Percentiles rank a stretch among this genome's conserved stretches.
Conservation (phyloP, 2,329 filamentous ascomycete species). For the Arthrobotrys sphaeroides region DNA sequence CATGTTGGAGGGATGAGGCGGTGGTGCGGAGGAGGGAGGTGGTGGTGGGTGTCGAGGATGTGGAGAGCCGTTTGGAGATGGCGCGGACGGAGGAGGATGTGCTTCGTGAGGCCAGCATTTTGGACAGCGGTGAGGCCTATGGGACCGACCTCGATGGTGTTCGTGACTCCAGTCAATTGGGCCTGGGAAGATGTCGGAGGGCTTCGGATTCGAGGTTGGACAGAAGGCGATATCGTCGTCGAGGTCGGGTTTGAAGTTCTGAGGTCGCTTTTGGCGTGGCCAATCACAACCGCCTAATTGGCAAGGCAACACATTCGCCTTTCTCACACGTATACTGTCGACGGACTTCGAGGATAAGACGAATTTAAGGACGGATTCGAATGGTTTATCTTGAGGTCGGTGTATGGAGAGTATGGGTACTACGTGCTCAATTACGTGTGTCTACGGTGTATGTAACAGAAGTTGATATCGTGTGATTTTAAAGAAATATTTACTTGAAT, state of each 20-base stretch:
- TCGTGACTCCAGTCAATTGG: constrained; percentile 50
- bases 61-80: constrained; percentile 47
- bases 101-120: constrained; percentile 50
- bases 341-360: no score
- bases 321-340: background rate
- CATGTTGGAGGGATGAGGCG: constrained; percentile 66
- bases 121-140: constrained; percentile 25
- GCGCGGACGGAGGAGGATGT: constrained; percentile 36
- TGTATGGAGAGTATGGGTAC: no score
- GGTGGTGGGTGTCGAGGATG: constrained; percentile 52
- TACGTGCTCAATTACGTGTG: no score
- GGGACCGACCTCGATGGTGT: constrained; percentile 27
- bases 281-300: constrained; percentile 45
- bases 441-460: no score
- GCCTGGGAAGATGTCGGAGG: constrained; percentile 1
- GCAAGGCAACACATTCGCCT: constrained; percentile 37
- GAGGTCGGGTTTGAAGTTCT: constrained; percentile 36
- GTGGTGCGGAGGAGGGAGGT: constrained; percentile 55
- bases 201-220: background rate
- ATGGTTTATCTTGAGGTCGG: no score
- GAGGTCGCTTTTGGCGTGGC: constrained; percentile 36
- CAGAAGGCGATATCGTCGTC: constrained; percentile 7
- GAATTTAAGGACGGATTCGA: no score
- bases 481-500: no score
- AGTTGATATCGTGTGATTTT: no score